Percentiles rank a stretch among this genome's conserved stretches.
Conservation (phyloP, 805 yeast genomes). For the Saccharomycopsis synnaedendra region DNA sequence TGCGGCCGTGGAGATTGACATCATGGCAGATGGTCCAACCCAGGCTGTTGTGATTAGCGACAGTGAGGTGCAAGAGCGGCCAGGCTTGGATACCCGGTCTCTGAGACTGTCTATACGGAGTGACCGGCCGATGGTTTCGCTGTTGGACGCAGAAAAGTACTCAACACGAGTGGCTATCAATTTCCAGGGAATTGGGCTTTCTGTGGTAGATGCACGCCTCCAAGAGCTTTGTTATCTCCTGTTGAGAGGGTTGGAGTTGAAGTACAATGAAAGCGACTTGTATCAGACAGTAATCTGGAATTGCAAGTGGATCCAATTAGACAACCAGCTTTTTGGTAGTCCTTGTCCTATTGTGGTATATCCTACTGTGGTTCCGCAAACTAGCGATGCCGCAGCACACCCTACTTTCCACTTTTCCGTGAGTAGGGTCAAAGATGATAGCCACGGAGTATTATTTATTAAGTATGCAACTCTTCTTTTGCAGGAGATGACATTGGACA, state of each 20-base stretch:
- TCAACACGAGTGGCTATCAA: slow-evolving; percentile 38
- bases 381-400: slow-evolving; percentile 75
- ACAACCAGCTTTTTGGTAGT: slow-evolving; percentile 83
- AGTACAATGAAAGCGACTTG: slow-evolving; percentile 73
- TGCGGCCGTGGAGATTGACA: slow-evolving; percentile 72
- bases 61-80: slow-evolving; percentile 57
- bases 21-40: slow-evolving; percentile 92
- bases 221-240: slow-evolving; percentile 83
- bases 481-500: slow-evolving; percentile 85
- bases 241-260: slow-evolving; percentile 66
- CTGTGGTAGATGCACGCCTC: slow-evolving; percentile 57
- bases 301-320: slow-evolving; percentile 90
- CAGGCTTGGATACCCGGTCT: slow-evolving; percentile 31
- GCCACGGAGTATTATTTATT: slow-evolving; percentile 82
- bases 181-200: slow-evolving; percentile 80
- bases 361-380: slow-evolving; percentile 84
- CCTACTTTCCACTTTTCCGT: slow-evolving; percentile 85
- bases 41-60: slow-evolving; percentile 79
- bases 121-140: slow-evolving; percentile 20
- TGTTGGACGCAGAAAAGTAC: slow-evolving; percentile 26
- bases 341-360: slow-evolving; percentile 79
- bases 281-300: slow-evolving; percentile 74
- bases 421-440: slow-evolving; percentile 75
- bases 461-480: slow-evolving; percentile 83
- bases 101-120: slow-evolving; percentile 22